These are phyloP conservation scores for Kodamaea fungicola DNA, from an alignment of 1,139 yeast genomes.

Conservation along the genomic window DNA sequence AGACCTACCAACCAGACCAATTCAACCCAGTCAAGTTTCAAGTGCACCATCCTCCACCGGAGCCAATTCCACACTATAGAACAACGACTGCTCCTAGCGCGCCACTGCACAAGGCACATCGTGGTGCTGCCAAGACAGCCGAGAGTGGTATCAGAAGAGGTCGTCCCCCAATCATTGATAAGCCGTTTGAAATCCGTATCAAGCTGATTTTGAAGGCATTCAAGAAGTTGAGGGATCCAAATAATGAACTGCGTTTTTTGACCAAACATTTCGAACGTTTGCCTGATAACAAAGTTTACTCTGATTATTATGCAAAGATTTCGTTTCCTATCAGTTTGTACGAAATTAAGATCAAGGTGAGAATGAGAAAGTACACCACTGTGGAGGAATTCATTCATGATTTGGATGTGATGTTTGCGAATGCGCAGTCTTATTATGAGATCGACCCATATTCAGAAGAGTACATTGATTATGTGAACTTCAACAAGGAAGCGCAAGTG, in stretches of 20 bases:
- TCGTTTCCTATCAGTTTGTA: constrained; percentile 76
- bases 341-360: constrained; percentile 77
- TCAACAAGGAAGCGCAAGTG: constrained; percentile 60
- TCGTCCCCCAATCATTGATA: constrained; percentile 92
- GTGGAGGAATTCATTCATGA: constrained; percentile 78
- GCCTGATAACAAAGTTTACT: constrained; percentile 66
- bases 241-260: constrained; percentile 45
- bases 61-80: constrained; percentile 2
- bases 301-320: constrained; percentile 65
- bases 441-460: constrained; percentile 56
- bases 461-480: constrained; percentile 54
- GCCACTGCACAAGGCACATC: constrained; percentile 5
- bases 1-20: constrained; percentile 5
- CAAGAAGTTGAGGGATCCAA: constrained; percentile 63
- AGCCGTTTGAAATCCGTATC: constrained; percentile 89
- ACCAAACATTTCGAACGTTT: constrained; percentile 72
- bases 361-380: constrained; percentile 75
- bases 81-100: constrained; percentile 8
- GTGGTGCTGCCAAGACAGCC: constrained; percentile 15
- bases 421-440: constrained; percentile 61
- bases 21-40: constrained; percentile 9
- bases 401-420: constrained; percentile 68
- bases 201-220: constrained; percentile 79
- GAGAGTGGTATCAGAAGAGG: constrained; percentile 79
- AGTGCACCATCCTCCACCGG: constrained; percentile 6